Conservation (phyloP, 2,329 filamentous ascomycete genomes). For the Harringtonia lauricola region DNA sequence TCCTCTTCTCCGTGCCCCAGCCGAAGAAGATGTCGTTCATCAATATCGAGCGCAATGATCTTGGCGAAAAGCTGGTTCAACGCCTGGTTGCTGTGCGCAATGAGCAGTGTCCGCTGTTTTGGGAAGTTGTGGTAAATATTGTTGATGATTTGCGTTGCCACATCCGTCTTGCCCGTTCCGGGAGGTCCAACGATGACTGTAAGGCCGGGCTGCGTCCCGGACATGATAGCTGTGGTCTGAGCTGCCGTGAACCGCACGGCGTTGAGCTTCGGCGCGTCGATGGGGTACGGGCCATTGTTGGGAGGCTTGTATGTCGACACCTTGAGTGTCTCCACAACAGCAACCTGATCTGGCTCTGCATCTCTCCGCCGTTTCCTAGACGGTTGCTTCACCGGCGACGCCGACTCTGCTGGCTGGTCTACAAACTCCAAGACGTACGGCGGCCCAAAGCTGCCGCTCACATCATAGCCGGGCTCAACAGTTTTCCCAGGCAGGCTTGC, state of each 20-base stretch:
- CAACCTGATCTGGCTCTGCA: constrained; percentile 52
- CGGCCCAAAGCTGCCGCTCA: constrained; percentile 65
- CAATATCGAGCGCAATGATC: constrained; percentile 92
- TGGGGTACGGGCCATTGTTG: constrained; percentile 81
- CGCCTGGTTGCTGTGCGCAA: constrained; percentile 96
- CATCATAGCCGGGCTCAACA: constrained; percentile 65
- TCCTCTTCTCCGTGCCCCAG: constrained; percentile 95
- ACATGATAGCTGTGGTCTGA: constrained; percentile 86
- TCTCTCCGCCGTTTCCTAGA: constrained; percentile 85
- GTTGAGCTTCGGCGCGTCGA: constrained; percentile 75
- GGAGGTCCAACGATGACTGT: constrained; percentile 92
- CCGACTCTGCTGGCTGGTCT: constrained; percentile 33
- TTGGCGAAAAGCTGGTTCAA: constrained; percentile 97
- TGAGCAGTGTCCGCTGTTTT: constrained; percentile 76
- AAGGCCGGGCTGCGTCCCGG: constrained; percentile 85
- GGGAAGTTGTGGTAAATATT: constrained; percentile 99
- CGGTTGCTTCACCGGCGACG: constrained; percentile 33
- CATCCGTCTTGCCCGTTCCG: constrained; percentile 97
- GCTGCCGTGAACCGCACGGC: constrained; percentile 78
- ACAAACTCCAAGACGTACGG: constrained; percentile 74
- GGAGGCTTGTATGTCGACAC: constrained; percentile 84
- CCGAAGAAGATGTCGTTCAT: constrained; percentile 83
- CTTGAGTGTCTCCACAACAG: constrained; percentile 56
- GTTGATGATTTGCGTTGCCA: constrained; percentile 96
- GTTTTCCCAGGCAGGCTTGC: constrained; percentile 83